phyloP scores from a whole-genome alignment of 495 filamentous ascomycete species.

The Tuber brumale region DNA sequence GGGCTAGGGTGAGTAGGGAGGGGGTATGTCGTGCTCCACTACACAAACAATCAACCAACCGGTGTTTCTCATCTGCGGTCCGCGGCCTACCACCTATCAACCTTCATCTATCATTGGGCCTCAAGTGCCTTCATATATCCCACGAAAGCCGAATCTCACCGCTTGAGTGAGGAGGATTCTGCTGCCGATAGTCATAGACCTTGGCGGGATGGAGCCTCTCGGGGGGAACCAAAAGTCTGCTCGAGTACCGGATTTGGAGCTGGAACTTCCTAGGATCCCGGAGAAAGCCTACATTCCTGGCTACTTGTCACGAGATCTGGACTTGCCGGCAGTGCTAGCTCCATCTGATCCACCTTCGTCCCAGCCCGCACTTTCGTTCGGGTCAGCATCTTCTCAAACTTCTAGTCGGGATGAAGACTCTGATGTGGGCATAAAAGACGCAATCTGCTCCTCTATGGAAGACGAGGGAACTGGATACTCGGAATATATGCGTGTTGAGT shows the following conservation, averaged over 20 bases:
- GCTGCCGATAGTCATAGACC: background rate
- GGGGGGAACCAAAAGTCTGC: background rate
- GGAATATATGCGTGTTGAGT: background rate
- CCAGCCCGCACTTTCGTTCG: background rate
- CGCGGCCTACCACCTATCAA: background rate
- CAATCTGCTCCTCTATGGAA: background rate
- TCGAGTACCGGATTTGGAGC: background rate
- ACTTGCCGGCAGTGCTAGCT: background rate
- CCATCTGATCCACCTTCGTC: background rate
- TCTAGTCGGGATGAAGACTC: background rate
- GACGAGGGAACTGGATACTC: background rate
- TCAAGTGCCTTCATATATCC: background rate
- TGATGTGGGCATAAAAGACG: background rate
- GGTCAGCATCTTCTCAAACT: background rate
- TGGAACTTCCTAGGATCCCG: background rate
- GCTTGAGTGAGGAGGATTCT: background rate
- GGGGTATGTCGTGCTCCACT: background rate
- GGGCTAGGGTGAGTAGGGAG: background rate
- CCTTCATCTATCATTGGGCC: background rate
- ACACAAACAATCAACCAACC: background rate
- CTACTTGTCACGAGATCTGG: background rate
- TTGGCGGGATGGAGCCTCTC: background rate
- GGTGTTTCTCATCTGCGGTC: background rate
- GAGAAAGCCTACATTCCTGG: background rate
- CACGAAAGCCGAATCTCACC: background rate